Conservation (phyloP, 2,329 filamentous ascomycete species). For the Colletotrichum orbiculare region DNA sequence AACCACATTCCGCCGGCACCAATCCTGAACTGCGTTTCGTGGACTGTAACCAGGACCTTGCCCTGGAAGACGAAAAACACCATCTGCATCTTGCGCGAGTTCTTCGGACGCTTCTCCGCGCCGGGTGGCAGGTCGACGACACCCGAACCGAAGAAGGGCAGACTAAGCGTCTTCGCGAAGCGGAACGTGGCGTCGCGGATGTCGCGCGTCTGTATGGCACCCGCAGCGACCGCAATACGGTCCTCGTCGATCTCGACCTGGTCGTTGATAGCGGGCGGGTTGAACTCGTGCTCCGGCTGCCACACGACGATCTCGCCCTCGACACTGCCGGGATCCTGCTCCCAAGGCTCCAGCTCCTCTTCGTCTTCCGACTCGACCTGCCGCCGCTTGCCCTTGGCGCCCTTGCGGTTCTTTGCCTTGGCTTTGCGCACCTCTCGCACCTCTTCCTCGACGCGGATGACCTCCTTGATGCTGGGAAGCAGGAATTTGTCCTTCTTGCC, state of each 20-base stretch:
- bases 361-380: constrained; percentile 59
- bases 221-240: constrained; percentile 66
- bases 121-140: constrained; percentile 89
- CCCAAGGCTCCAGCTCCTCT: constrained; percentile 75
- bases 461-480: constrained; percentile 78
- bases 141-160: constrained; percentile 89
- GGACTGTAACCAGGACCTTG: constrained; percentile 82
- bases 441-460: constrained; percentile 78
- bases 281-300: constrained; percentile 66
- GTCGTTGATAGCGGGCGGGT: constrained; percentile 62
- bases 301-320: constrained; percentile 73
- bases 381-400: constrained; percentile 43
- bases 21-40: constrained; percentile 82
- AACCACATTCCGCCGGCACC: constrained; percentile 92
- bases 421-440: constrained; percentile 45
- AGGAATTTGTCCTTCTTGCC: constrained; percentile 58
- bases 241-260: constrained; percentile 64
- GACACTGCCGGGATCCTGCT: constrained; percentile 72
- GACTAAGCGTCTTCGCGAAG: constrained; percentile 87
- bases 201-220: constrained; percentile 67
- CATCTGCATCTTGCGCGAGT: constrained; percentile 96
- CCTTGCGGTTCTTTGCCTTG: constrained; percentile 38
- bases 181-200: constrained; percentile 78
- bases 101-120: constrained; percentile 88
- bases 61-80: constrained; percentile 91